Conservation (phyloP, 169 alveolate species). For the Hepatocystis sp. region DNA sequence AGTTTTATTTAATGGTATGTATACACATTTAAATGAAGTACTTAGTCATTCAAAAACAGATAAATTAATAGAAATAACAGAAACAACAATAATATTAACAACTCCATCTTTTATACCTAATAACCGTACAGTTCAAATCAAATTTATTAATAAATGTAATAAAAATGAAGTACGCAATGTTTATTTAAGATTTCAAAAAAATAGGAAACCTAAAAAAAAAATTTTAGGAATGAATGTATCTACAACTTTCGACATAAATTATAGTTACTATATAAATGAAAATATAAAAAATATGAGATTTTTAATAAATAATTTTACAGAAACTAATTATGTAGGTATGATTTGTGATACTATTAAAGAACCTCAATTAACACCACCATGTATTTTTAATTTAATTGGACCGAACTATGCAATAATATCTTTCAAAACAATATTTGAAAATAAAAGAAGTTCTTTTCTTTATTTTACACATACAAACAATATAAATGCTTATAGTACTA, state of each 20-base stretch:
- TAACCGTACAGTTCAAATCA: slow-evolving; percentile 20
- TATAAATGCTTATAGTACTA: too few species aligned
- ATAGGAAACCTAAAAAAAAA: slow-evolving; percentile 5
- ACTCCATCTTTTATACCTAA: slow-evolving; percentile 18
- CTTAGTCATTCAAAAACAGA: slow-evolving; percentile 13
- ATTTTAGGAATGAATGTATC: slow-evolving; percentile 32
- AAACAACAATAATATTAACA: background rate
- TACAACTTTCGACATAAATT: slow-evolving; percentile 15
- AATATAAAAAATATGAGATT: slow-evolving; percentile 16
- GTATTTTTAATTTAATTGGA: slow-evolving; percentile 5
- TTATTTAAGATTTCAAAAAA: slow-evolving; percentile 25
- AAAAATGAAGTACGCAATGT: background rate
- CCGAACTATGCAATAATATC: too few species aligned
- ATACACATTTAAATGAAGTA: slow-evolving; percentile 15
- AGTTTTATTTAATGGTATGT: slow-evolving; percentile 5
- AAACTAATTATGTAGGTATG: slow-evolving; percentile 37
- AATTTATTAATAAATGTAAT: slow-evolving; percentile 7
- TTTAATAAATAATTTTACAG: slow-evolving; percentile 28
- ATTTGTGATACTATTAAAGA: slow-evolving; percentile 28
- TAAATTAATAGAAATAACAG: background rate
- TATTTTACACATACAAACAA: too few species aligned
- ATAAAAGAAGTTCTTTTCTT: too few species aligned
- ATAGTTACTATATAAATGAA: slow-evolving; percentile 26
- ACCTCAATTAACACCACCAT: background rate
- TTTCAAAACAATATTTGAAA: too few species aligned